These are phyloP conservation scores for Tricholoma flavovirens DNA, from an alignment of 768 basidiomycete genomes.

Conservation along the genomic window DNA sequence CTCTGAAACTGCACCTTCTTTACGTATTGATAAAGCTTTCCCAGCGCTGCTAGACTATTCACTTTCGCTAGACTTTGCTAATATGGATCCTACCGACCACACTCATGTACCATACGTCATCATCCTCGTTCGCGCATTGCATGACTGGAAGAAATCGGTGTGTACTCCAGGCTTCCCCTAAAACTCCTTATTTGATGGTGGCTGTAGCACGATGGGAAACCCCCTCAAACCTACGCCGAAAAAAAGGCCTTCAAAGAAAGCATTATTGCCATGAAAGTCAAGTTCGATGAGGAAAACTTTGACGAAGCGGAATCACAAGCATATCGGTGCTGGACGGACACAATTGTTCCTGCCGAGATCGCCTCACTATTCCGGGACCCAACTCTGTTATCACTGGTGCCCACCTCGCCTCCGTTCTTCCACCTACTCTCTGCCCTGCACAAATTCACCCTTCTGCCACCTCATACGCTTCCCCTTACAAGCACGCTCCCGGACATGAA, in stretches of 20 bases:
- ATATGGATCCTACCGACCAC: constrained; percentile 86
- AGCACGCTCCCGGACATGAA: constrained; percentile 95
- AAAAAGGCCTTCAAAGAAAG: constrained; percentile 71
- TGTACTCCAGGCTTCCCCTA: constrained; percentile 18
- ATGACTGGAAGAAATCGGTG: constrained; percentile 78
- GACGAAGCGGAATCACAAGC: constrained; percentile 91
- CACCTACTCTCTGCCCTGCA: constrained; percentile 69
- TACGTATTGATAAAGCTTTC: constrained; percentile 89
- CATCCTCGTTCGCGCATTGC: constrained; percentile 77
- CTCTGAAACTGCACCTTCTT: constrained; percentile 64
- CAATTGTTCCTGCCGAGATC: constrained; percentile 63
- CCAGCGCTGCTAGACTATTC: constrained; percentile 74
- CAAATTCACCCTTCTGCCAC: constrained; percentile 51
- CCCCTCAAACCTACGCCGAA: constrained; percentile 57
- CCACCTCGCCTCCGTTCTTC: constrained; percentile 65
- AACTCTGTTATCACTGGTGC: constrained; percentile 35
- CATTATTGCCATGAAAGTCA: constrained; percentile 60
- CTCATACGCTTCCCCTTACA: constrained; percentile 72
- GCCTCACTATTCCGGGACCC: constrained; percentile 57
- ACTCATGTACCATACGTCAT: constrained; percentile 87
- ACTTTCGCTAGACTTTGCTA: constrained; percentile 59
- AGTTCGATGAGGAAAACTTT: constrained; percentile 93
- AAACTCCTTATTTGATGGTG: background rate
- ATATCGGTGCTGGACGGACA: constrained; percentile 67
- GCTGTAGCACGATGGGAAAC: constrained; percentile 57